These are phyloP conservation scores for Cucurbita argyrosperma DNA, from an alignment of 306 rosid species.

Conservation along the genomic window DNA sequence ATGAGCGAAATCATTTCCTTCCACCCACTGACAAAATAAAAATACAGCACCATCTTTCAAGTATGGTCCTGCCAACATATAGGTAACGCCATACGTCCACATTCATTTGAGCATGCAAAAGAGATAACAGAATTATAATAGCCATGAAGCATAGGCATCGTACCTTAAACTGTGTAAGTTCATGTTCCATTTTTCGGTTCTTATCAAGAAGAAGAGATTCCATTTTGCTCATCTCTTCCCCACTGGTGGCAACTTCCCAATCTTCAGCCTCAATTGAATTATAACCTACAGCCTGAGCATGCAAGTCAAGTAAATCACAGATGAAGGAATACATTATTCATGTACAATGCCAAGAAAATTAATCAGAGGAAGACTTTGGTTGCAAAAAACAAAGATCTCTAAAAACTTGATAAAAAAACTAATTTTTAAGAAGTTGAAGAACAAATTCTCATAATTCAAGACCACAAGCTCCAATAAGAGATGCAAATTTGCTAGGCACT, in stretches of 20 bases:
- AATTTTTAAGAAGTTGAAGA: too few species aligned
- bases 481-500: too few species aligned
- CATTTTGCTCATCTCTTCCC: constrained; percentile 99
- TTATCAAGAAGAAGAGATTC: constrained; percentile 98
- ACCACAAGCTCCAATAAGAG: too few species aligned
- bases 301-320: neutral
- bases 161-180: constrained; percentile 87
- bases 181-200: constrained; percentile 95
- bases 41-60: neutral
- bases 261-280: constrained; percentile 98
- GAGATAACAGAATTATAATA: neutral
- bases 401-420: too few species aligned
- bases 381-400: neutral
- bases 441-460: too few species aligned
- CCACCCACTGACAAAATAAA: neutral
- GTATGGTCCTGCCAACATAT: neutral
- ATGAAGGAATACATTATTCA: neutral
- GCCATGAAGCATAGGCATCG: neutral
- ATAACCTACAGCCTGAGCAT: constrained; percentile 79
- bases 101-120: neutral
- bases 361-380: neutral
- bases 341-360: neutral
- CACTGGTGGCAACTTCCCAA: constrained; percentile 94
- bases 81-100: neutral
- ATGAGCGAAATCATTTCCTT: neutral